Evolutionary conservation across 179 eudicot genomes (phyloP).

Genomic region (Beta corolliflora): DNA sequence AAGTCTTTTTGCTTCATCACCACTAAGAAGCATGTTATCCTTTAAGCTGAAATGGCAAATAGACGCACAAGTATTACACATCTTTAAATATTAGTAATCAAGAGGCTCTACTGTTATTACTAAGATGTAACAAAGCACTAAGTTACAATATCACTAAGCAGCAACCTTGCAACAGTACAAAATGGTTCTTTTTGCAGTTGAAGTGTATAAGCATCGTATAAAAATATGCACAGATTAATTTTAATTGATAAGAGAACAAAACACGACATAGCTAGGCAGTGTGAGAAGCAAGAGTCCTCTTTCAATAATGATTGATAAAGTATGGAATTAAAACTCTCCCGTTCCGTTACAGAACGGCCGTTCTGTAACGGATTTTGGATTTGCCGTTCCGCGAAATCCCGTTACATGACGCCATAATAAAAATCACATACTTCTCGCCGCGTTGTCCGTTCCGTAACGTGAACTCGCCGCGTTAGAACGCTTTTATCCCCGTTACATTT

Average conservation of each 20-base stretch:
- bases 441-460: too few relatives aligned
- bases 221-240: too few relatives aligned
- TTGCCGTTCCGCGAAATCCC: too few relatives aligned
- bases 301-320: neutral
- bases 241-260: neutral
- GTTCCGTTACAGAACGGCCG: too few relatives aligned
- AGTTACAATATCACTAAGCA: neutral
- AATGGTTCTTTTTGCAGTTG: neutral
- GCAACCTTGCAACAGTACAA: neutral
- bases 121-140: neutral
- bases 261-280: neutral
- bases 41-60: conserved; percentile 59
- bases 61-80: neutral
- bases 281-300: too few relatives aligned
- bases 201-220: neutral
- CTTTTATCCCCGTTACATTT: too few relatives aligned
- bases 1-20: conserved; percentile 70
- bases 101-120: neutral
- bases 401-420: too few relatives aligned
- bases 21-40: conserved; percentile 73
- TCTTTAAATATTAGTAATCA: neutral
- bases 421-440: too few relatives aligned
- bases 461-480: too few relatives aligned
- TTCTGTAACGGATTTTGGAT: too few relatives aligned
- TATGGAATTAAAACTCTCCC: too few relatives aligned